phyloP scores from a whole-genome alignment of 805 yeast genomes.

The Peterozyma xylosa region DNA sequence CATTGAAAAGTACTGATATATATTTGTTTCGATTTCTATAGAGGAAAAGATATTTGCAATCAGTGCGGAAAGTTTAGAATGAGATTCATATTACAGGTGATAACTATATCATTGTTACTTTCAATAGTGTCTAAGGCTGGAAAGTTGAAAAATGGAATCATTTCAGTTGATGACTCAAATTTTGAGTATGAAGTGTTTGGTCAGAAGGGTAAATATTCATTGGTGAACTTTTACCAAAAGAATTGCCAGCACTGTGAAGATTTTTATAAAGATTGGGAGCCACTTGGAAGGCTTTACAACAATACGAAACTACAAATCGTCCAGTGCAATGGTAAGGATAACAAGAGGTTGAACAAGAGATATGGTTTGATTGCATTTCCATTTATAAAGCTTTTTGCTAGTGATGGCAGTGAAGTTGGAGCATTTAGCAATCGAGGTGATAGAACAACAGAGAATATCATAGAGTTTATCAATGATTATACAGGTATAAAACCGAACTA shows the following conservation, averaged over 20 bases:
- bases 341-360: conserved; percentile 25
- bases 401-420: conserved; percentile 30
- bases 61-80: no score
- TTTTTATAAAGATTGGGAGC: conserved; percentile 36
- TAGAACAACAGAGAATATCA: conserved; percentile 22
- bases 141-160: conserved; percentile 5
- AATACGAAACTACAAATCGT: conserved; percentile 26
- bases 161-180: conserved; percentile 16
- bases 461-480: conserved; percentile 20
- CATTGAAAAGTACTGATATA: no score
- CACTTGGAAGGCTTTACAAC: conserved; percentile 34
- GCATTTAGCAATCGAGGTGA: conserved; percentile 24
- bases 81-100: no score
- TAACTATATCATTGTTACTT: no score
- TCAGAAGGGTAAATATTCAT: conserved; percentile 23
- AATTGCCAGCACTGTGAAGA: conserved; percentile 38
- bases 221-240: conserved; percentile 39
- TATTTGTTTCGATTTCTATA: no score
- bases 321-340: conserved; percentile 25
- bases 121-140: neutral
- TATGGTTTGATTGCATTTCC: conserved; percentile 42
- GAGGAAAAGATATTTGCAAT: no score
- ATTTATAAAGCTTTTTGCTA: conserved; percentile 28
- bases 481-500: conserved; percentile 27
- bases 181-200: conserved; percentile 17